Conservation (phyloP, 2,329 filamentous ascomycete genomes). For the Alternaria ventricosa region DNA sequence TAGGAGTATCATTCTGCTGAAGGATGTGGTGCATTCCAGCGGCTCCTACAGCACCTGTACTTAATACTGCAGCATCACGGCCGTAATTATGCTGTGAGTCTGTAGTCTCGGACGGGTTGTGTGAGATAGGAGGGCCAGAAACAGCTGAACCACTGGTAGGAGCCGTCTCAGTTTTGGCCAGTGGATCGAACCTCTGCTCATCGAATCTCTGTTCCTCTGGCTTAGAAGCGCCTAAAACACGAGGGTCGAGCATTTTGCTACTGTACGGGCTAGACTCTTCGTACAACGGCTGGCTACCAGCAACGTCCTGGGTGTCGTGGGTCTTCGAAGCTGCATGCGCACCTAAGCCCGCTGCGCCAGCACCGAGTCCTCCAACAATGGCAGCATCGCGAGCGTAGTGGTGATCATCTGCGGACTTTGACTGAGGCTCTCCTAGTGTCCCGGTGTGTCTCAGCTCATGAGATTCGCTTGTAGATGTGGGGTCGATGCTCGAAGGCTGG, state of each 20-base stretch:
- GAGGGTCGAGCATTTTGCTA: slow-evolving; percentile 36
- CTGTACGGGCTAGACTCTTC: slow-evolving; percentile 34
- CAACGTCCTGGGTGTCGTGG: slow-evolving; percentile 18
- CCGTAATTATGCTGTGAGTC: slow-evolving; percentile 30
- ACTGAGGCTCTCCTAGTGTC: slow-evolving; percentile 25
- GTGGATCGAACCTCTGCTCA: slow-evolving; percentile 31
- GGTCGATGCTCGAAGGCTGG: neutral
- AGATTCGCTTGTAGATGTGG: slow-evolving; percentile 3
- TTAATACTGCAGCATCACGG: slow-evolving; percentile 20
- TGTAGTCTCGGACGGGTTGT: slow-evolving; percentile 6
- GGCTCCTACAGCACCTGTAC: neutral
- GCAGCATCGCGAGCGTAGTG: slow-evolving; percentile 36
- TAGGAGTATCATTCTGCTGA: slow-evolving; percentile 3
- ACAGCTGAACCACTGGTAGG: slow-evolving; percentile 10
- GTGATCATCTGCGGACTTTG: slow-evolving; percentile 27
- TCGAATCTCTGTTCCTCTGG: slow-evolving; percentile 25
- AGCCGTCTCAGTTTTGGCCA: slow-evolving; percentile 11
- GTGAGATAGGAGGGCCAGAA: slow-evolving; percentile 13
- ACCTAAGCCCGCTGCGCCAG: slow-evolving; percentile 31
- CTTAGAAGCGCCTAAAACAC: slow-evolving; percentile 25
- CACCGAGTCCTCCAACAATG: slow-evolving; percentile 32
- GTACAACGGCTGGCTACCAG: slow-evolving; percentile 17
- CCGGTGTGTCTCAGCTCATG: slow-evolving; percentile 36
- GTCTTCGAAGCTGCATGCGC: slow-evolving; percentile 23
- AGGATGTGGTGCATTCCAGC: neutral